phyloP scores from a whole-genome alignment of 2,329 filamentous ascomycete genomes.

The Davidsoniella neocaledoniae region DNA sequence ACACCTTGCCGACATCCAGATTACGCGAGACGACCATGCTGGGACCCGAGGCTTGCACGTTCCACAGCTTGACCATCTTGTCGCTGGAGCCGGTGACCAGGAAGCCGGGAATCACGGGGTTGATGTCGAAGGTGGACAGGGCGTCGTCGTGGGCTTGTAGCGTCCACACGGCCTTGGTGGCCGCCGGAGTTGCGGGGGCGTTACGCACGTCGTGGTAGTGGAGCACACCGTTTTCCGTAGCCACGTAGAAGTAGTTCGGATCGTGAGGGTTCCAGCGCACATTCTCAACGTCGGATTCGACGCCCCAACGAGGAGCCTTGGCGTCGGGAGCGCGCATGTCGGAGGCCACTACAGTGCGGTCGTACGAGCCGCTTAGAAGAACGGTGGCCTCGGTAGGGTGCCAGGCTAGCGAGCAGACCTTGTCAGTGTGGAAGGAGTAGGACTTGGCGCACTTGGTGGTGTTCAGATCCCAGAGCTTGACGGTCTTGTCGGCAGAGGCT shows the following conservation, averaged over 20 bases:
- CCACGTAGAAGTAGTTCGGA: slow-evolving; percentile 84
- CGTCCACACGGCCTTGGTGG: slow-evolving; percentile 79
- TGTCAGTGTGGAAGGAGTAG: slow-evolving; percentile 90
- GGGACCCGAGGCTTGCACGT: slow-evolving; percentile 63
- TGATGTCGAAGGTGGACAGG: slow-evolving; percentile 84
- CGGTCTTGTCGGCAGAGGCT: slow-evolving; percentile 86
- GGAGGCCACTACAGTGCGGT: slow-evolving; percentile 81
- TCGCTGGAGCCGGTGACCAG: slow-evolving; percentile 88
- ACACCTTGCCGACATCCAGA: slow-evolving; percentile 86
- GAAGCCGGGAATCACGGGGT: slow-evolving; percentile 76
- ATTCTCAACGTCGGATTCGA: slow-evolving; percentile 88
- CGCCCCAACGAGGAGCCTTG: slow-evolving; percentile 69
- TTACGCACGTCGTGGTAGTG: slow-evolving; percentile 82
- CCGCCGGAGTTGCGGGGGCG: slow-evolving; percentile 52
- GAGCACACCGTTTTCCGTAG: slow-evolving; percentile 79
- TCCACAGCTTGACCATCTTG: slow-evolving; percentile 94
- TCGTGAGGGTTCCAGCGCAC: slow-evolving; percentile 89
- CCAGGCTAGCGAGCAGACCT: slow-evolving; percentile 93
- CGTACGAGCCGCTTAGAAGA: slow-evolving; percentile 84
- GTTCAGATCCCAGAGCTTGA: slow-evolving; percentile 95
- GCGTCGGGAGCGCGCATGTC: slow-evolving; percentile 90
- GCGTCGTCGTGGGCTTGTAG: slow-evolving; percentile 90
- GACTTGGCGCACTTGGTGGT: slow-evolving; percentile 88
- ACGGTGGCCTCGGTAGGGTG: slow-evolving; percentile 75
- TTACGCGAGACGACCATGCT: slow-evolving; percentile 85